phyloP scores from a whole-genome alignment of 148 eudicot genomes.

The Persicaria maculosa region DNA sequence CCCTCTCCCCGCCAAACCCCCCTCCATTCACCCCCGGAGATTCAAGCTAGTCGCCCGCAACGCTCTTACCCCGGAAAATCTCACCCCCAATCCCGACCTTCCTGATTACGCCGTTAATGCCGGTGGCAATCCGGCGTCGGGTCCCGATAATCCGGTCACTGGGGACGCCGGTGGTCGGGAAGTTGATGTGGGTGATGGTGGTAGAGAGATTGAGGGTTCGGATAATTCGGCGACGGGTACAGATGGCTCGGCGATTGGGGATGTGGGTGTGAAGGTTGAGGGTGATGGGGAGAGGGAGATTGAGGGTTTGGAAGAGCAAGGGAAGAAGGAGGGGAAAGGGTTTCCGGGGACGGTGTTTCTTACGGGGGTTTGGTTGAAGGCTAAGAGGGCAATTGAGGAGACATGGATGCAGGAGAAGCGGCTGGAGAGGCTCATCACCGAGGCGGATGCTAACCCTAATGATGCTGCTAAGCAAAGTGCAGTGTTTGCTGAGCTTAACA shows the following conservation, averaged over 20 bases:
- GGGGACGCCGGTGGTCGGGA: background rate
- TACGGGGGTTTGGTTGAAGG: conserved; percentile 45
- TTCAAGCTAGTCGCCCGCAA: conserved; percentile 14
- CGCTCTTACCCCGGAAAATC: conserved; percentile 30
- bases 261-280: conserved; percentile 1
- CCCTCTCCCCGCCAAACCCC: conserved; percentile 4
- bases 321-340: conserved; percentile 9
- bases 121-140: conserved; percentile 11
- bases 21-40: conserved; percentile 21
- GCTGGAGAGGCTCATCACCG: conserved; percentile 48
- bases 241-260: conserved; percentile 12
- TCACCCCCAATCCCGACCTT: conserved; percentile 21
- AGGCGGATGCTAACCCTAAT: conserved; percentile 79
- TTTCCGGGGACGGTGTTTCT: conserved; percentile 55
- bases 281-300: conserved; percentile 7
- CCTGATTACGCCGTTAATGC: conserved; percentile 10
- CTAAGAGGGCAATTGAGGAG: conserved; percentile 40
- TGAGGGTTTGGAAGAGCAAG: conserved; percentile 19
- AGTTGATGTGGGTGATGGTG: background rate
- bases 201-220: background rate
- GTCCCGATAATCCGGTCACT: background rate
- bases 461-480: conserved; percentile 68
- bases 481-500: conserved; percentile 75
- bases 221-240: conserved; percentile 11
- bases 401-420: conserved; percentile 48